Evolutionary conservation across 352 stramenopile species (phyloP).

Genomic region (Globisporangium radiosum): DNA sequence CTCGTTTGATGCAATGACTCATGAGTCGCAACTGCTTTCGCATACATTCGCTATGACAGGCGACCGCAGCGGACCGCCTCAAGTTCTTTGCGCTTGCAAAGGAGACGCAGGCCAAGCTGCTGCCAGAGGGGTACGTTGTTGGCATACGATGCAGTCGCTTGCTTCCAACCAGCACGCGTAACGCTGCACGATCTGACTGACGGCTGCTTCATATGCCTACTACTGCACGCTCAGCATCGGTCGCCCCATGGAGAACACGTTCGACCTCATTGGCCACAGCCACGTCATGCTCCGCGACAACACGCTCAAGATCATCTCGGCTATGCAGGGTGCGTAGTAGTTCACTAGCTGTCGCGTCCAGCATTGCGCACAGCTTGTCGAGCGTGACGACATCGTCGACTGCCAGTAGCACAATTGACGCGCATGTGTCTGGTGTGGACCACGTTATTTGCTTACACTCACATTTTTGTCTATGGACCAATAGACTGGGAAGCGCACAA

Average conservation of each 20-base stretch:
- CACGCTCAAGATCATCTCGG: slow-evolving; percentile 63
- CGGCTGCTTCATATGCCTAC: background rate
- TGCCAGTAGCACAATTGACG: too few relatives aligned
- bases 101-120: slow-evolving; percentile 66
- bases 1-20: too few relatives aligned
- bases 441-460: background rate
- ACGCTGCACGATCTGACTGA: background rate
- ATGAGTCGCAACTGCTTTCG: too few relatives aligned
- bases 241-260: slow-evolving; percentile 69
- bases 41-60: slow-evolving; percentile 18
- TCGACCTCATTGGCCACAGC: slow-evolving; percentile 76
- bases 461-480: background rate
- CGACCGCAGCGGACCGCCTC: slow-evolving; percentile 46
- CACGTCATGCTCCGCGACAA: slow-evolving; percentile 83
- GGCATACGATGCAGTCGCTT: too few relatives aligned
- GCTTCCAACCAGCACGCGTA: too few relatives aligned
- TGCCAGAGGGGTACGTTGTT: slow-evolving; percentile 50
- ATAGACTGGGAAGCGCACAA: slow-evolving; percentile 62
- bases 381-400: too few relatives aligned
- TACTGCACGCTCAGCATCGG: slow-evolving; percentile 28
- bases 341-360: too few relatives aligned
- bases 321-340: slow-evolving; percentile 49
- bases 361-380: too few relatives aligned
- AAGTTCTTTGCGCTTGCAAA: slow-evolving; percentile 81
- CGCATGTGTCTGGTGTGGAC: too few relatives aligned